Evolutionary conservation across 257 asterid species (phyloP), one percentile per base, ranked within the genome.

Genomic region (Nicotiana obtusifolia): DNA sequence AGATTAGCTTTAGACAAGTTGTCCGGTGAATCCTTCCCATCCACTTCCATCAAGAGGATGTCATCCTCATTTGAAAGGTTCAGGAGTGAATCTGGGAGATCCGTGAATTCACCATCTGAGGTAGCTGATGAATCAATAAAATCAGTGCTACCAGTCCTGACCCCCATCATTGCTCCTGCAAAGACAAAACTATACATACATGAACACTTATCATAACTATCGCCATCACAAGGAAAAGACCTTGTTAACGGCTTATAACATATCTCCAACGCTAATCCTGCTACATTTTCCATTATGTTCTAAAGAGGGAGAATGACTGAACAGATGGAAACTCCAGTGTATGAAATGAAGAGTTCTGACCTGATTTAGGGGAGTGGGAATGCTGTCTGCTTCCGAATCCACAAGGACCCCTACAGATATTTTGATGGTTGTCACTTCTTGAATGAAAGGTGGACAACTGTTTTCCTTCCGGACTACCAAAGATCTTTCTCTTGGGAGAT

Each of bases 41-140:
- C 93, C 49, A 85, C 89, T 37, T 91, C 97, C 81, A 82, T 78
- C 84, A 90, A 82, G 77, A 89, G 87, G 77, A 89, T 77, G 67
- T 88, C 98, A 81, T 90, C 95, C 83, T 93, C 99, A 84, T 92
- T 91, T 57, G 95, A 88, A 84, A 94, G 93, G 90, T 96, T 93
- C 92, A 96, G 82, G 85, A 93, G 97, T 78, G 97, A 92, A 84
- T 92, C 94, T 11, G 98, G 89, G 86, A 88, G 82, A 75, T 96
- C 98, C 14, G 88, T 91, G 80, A 88, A 91, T 85, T 91, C 97
- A 73, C 90, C 82, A 66, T 87, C 90, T 64, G 88, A 68, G 10
- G 77, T 82, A 78, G 80, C 81, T 56, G 85, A 81, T 44, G 82
- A 10, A 76, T 84, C 76, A 33, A 54, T 44, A 19, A 71, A 76